Conservation (phyloP, 805 yeast genomes). For the Saccharomycodes ludwigii region DNA sequence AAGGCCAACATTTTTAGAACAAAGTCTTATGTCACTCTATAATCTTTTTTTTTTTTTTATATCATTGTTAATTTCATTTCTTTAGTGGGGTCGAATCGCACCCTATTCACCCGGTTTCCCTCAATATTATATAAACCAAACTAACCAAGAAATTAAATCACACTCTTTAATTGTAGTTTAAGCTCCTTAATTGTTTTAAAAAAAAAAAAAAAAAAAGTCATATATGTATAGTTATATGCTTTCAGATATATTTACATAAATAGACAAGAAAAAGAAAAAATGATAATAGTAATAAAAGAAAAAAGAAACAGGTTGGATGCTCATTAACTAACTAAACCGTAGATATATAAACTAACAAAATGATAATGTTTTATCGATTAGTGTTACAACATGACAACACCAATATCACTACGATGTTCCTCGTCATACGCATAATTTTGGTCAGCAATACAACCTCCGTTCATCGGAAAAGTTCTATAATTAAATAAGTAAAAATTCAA, state of each 20-base stretch:
- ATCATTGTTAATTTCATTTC: too few species aligned
- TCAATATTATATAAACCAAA: too few species aligned
- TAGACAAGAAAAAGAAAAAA: conserved; percentile 1
- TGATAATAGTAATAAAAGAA: conserved; percentile 2
- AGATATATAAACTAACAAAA: neutral
- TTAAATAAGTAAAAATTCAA: conserved; percentile 87
- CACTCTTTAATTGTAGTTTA: too few species aligned
- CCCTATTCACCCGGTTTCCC: too few species aligned
- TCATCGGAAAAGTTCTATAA: conserved; percentile 67
- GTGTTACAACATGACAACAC: conserved; percentile 67
- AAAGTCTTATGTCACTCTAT: too few species aligned
- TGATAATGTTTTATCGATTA: neutral
- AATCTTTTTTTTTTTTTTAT: too few species aligned
- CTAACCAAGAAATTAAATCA: too few species aligned
- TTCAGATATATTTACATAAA: neutral
- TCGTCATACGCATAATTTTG: conserved; percentile 33
- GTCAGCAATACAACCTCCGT: conserved; percentile 62
- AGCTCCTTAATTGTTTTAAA: too few species aligned
- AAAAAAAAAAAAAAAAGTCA: too few species aligned
- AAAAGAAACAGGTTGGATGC: neutral
- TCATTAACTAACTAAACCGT: too few species aligned
- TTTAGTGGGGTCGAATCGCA: too few species aligned
- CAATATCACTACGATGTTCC: conserved; percentile 65
- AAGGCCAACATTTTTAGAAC: too few species aligned
- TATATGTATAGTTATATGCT: neutral